Percentiles rank a stretch among this genome's conserved stretches.
These are phyloP conservation scores for Diaporthe caulivora DNA, from an alignment of 2,329 filamentous ascomycete genomes.

Conservation along the genomic window DNA sequence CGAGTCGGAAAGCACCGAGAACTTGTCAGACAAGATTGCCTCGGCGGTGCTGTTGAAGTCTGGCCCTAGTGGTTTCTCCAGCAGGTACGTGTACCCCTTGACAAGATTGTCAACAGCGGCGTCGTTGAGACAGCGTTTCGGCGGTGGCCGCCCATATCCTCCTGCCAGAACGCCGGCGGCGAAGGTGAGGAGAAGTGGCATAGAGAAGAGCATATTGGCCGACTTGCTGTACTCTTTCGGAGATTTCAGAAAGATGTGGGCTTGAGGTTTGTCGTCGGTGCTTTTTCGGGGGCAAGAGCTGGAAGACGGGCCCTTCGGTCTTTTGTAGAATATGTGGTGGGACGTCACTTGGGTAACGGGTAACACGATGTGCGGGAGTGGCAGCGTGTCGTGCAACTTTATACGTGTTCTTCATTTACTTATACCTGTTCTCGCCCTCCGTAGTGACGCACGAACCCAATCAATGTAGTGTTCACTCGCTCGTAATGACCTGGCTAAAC, in stretches of 20 bases:
- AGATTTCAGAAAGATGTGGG: background rate
- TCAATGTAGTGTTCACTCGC: background rate
- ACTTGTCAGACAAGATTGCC: slow-evolving; percentile 31
- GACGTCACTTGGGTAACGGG: background rate
- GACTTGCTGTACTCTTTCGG: background rate
- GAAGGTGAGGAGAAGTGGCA: slow-evolving; percentile 1
- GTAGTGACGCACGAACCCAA: background rate
- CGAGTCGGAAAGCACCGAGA: slow-evolving; percentile 36
- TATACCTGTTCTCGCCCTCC: background rate
- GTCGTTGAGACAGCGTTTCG: slow-evolving; percentile 3
- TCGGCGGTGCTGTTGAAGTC: slow-evolving; percentile 37
- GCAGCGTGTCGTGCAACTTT: slow-evolving; percentile 2
- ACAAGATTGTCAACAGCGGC: slow-evolving; percentile 22
- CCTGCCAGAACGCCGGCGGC: slow-evolving; percentile 2
- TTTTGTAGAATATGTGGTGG: slow-evolving; percentile 9
- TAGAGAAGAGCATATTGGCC: slow-evolving; percentile 6
- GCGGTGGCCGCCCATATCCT: background rate
- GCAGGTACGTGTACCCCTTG: slow-evolving; percentile 36
- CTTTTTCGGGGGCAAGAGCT: background rate
- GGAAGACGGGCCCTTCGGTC: background rate
- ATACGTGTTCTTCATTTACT: background rate
- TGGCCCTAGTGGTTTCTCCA: slow-evolving; percentile 33
- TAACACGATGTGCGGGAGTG: background rate
- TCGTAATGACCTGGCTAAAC: background rate
- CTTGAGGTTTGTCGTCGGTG: no score